Evolutionary conservation across 2,329 filamentous ascomycete genomes (phyloP), one percentile per base, ranked within the genome.

Genomic region (Leptographium radiaticola): DNA sequence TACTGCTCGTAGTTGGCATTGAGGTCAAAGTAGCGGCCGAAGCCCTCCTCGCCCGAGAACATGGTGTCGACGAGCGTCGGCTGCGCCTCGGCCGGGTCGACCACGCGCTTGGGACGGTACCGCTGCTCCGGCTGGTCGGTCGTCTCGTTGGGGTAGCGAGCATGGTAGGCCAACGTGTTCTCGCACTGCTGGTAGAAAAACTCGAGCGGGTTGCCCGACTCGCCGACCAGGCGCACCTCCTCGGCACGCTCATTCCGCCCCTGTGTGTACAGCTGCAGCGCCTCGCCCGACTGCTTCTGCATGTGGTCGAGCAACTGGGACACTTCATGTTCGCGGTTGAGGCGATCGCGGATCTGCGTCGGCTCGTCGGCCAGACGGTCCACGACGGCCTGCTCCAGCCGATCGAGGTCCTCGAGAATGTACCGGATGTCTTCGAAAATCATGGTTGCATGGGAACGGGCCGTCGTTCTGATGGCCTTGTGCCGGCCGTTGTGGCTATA

Each of bases 11-110:
- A 90, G 60, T 83, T 80, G 42, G 75, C 79, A 18, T 86, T 91
- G 48, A 98, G 71, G 67, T 98, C 93, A 63, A 98, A 87, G 69
- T 88, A 98, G 61, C 89, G 86, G 45, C 93, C 93, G 63, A 86
- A 96, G 0, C 85, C 86, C 68, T 98, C 93, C 69, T 98, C 94
- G 57, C 93, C 93, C 0, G 89, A 95, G 68, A 98, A 98, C 74
- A 97, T 86, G 55, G 81, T 82, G 64, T 97, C 91, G 49, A 96
- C 84, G 52, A 90, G 81, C 45, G 80, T 81, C 5, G 78, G 75
- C 54, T 79, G 68, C 1, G 76, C 72, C 48, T 85, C 80, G 50
- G 81, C 79, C 59, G 85, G 83, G 45, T 82, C 81, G 42, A 11
- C 44, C 44, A 76, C 72, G 55, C 77, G 80, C 64, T 82, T 77